phyloP scores from a whole-genome alignment of 140 eudicot species.

The Stevia rebaudiana region DNA sequence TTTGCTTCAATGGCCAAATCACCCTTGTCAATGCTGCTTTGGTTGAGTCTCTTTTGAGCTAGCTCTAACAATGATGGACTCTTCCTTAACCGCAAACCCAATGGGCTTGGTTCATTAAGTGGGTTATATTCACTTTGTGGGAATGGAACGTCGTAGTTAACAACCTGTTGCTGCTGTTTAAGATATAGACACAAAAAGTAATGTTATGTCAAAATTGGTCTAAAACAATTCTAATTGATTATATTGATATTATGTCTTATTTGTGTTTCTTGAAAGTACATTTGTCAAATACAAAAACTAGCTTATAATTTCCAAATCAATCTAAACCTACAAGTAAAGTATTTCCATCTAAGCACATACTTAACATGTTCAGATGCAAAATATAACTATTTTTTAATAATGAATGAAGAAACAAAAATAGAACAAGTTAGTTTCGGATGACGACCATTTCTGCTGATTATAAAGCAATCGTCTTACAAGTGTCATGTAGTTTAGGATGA shows the following conservation, averaged over 20 bases:
- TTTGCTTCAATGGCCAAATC: constrained; percentile 20
- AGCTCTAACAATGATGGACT: constrained; percentile 83
- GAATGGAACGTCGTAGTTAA: constrained; percentile 18
- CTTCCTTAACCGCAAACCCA: constrained; percentile 78
- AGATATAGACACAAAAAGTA: neutral
- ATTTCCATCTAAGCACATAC: neutral
- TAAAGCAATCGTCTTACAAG: constrained; percentile 18
- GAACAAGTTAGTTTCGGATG: constrained; percentile 29
- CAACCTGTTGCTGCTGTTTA: constrained; percentile 29
- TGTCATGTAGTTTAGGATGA: constrained; percentile 30
- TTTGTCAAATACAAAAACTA: neutral
- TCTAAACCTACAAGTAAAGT: neutral
- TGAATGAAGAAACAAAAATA: constrained; percentile 13
- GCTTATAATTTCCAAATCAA: neutral
- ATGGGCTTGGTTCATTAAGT: constrained; percentile 78
- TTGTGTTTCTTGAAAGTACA: neutral
- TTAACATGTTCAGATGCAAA: neutral
- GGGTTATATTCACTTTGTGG: constrained; percentile 53
- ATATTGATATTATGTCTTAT: neutral
- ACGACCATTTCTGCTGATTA: constrained; percentile 24
- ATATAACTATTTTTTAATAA: neutral
- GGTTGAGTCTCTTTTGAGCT: constrained; percentile 63
- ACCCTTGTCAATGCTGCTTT: constrained; percentile 28
- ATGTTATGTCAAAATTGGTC: neutral
- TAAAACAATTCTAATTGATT: neutral